Evolutionary conservation across 2,329 filamentous ascomycete genomes (phyloP), one percentile per base, ranked within the genome.

Genomic region (Talaromyces rugulosus): DNA sequence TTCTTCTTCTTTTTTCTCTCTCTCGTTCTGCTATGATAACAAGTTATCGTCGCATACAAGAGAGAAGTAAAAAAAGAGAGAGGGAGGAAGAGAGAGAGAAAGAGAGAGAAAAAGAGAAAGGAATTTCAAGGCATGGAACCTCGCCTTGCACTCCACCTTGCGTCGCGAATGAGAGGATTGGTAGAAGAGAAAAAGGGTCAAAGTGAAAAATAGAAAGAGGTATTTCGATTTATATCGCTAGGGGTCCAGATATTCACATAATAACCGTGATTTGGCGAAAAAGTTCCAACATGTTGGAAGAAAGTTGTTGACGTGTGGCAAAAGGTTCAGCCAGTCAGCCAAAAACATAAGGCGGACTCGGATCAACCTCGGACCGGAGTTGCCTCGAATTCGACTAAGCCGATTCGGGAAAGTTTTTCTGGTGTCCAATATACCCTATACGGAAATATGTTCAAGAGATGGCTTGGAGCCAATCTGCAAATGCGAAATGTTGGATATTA

Each of bases 121-220:
- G 71, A 74, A 76, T 77, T 77, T 78, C 77, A 80, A 79, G 79
- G 78, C 77, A 81, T 79, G 73, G 72, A 23, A 74, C 70, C 79
- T 81, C 78, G 77, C 78, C 79, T 80, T 79, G 78, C 73, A 78
- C 80, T 81, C 80, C 78, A 82, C 80, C 80, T 80, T 78, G 74
- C 78, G 76, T 77, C 75, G 78, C 78, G 78, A 80, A 78, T 63
- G 40, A 53, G 61, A 53, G 23, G 57, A 18, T 12, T 23, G 23
- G n/a, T 34, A 50, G 30, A 51, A 9, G 23, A 18, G 16, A 42
- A 27, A 47, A 12, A 27, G 11, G 1, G 33, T 12, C 33, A 18
- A 4, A 47, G 3, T n/a, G 11, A 3, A 18, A 47, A 23, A 9
- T 1, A 23, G 18, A 47, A 47, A 23, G 7, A 9, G 8, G n/a